Evolutionary conservation across 2,329 filamentous ascomycete genomes (phyloP).

Genomic region (Didymella exigua): DNA sequence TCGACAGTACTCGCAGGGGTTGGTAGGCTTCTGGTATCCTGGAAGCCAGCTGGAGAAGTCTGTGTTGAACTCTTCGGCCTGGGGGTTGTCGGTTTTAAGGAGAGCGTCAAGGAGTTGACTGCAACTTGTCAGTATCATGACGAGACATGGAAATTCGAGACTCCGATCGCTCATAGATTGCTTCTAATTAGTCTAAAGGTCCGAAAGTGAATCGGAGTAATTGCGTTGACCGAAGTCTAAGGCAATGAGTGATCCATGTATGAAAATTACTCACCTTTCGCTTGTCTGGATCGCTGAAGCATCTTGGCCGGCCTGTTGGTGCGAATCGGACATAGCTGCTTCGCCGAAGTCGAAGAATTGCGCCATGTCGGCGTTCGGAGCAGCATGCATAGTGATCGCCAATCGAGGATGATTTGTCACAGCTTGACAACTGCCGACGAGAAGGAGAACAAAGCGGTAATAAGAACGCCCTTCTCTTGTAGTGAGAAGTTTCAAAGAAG

Average conservation of each 20-base stretch:
- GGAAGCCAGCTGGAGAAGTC: conserved; percentile 56
- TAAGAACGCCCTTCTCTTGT: conserved; percentile 25
- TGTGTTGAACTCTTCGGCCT: conserved; percentile 41
- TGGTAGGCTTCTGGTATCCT: conserved; percentile 52
- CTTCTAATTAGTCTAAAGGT: neutral
- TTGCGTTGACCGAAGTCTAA: neutral
- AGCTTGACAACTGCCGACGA: neutral
- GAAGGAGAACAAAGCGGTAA: conserved; percentile 7
- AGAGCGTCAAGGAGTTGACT: conserved; percentile 6
- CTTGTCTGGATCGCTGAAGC: conserved; percentile 1
- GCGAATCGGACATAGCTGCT: conserved; percentile 39
- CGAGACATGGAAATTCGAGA: neutral
- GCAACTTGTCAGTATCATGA: neutral
- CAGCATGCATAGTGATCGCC: conserved; percentile 33
- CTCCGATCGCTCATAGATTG: neutral
- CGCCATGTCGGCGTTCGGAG: conserved; percentile 41
- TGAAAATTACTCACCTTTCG: conserved; percentile 22
- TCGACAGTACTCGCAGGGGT: conserved; percentile 56
- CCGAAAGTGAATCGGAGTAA: neutral
- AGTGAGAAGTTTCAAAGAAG: conserved; percentile 15
- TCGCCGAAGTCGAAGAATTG: conserved; percentile 50
- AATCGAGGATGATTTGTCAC: conserved; percentile 4
- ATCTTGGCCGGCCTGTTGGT: conserved; percentile 16
- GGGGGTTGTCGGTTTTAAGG: conserved; percentile 8
- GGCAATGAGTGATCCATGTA: neutral